A percentile compares a stretch with the other conserved stretches of the same genome.
phyloP scores from a whole-genome alignment of 345 rosid genomes.

The Angophora floribunda region DNA sequence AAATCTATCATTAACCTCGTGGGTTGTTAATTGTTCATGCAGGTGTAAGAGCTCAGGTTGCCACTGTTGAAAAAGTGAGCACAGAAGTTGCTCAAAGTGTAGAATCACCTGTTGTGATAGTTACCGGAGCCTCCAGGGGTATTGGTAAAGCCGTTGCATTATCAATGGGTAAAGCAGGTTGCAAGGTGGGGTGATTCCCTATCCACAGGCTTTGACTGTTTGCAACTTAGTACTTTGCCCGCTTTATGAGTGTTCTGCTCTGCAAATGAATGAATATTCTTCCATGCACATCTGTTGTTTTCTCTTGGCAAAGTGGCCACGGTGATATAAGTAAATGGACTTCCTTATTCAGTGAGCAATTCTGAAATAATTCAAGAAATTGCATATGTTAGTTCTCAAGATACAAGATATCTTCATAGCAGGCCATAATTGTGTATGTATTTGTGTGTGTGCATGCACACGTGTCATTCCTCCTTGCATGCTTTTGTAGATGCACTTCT shows the following conservation, averaged over 20 bases:
- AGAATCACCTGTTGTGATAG: constrained; percentile 71
- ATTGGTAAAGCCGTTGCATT: constrained; percentile 91
- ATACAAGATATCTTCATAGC: neutral
- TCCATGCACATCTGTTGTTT: neutral
- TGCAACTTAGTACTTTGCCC: neutral
- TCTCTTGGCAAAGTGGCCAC: neutral
- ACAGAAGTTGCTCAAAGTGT: constrained; percentile 27
- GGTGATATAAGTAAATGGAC: neutral
- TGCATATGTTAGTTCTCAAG: neutral
- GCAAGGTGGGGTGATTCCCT: constrained; percentile 28
- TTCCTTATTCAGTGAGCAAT: neutral
- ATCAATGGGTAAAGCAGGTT: constrained; percentile 79
- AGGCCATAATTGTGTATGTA: neutral
- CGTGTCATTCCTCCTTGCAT: neutral
- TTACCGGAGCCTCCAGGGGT: constrained; percentile 98
- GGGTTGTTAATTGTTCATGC: neutral
- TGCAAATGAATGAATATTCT: neutral
- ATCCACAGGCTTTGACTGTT: neutral
- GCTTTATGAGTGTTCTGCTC: neutral
- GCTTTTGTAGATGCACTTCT: neutral
- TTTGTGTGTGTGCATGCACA: neutral
- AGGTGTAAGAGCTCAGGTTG: constrained; percentile 72
- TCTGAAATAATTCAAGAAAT: neutral
- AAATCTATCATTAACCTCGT: neutral
- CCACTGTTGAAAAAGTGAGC: constrained; percentile 39